Percentiles rank a stretch among this genome's conserved stretches.
phyloP scores from a whole-genome alignment of 179 eudicot species.

The Silene coronaria region DNA sequence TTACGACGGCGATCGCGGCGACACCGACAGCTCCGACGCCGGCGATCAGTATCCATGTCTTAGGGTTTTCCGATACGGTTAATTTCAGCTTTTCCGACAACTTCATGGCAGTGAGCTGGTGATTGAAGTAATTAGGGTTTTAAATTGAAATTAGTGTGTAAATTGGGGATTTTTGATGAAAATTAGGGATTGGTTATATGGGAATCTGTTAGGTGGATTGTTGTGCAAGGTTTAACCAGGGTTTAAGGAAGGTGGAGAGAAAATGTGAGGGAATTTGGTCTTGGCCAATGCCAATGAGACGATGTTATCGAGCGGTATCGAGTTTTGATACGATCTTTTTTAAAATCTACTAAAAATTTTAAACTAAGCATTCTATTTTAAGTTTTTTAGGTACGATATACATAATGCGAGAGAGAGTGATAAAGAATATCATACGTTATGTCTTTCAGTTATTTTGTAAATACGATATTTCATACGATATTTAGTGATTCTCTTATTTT shows the following conservation, averaged over 20 bases:
- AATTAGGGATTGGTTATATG: background rate
- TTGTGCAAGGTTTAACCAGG: constrained; percentile 32
- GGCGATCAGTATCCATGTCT: constrained; percentile 55
- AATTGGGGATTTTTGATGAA: background rate
- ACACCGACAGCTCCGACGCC: constrained; percentile 61
- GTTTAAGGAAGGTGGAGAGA: constrained; percentile 24
- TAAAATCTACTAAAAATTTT: too few relatives aligned
- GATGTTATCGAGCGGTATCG: too few relatives aligned
- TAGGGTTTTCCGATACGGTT: constrained; percentile 50
- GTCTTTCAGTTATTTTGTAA: too few relatives aligned
- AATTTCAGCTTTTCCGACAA: constrained; percentile 32
- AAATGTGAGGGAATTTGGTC: background rate
- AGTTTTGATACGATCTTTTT: too few relatives aligned
- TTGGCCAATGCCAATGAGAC: background rate
- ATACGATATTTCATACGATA: too few relatives aligned
- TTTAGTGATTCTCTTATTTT: too few relatives aligned
- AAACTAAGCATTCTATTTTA: too few relatives aligned
- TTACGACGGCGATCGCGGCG: constrained; percentile 37
- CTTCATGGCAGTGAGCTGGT: constrained; percentile 6
- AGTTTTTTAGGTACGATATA: too few relatives aligned
- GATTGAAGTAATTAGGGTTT: background rate
- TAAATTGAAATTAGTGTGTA: background rate
- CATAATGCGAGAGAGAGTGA: too few relatives aligned
- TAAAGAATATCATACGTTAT: too few relatives aligned
- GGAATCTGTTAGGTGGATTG: constrained; percentile 18